Evolutionary conservation across 345 rosid species (phyloP).

Genomic region (Citrus australasica): DNA sequence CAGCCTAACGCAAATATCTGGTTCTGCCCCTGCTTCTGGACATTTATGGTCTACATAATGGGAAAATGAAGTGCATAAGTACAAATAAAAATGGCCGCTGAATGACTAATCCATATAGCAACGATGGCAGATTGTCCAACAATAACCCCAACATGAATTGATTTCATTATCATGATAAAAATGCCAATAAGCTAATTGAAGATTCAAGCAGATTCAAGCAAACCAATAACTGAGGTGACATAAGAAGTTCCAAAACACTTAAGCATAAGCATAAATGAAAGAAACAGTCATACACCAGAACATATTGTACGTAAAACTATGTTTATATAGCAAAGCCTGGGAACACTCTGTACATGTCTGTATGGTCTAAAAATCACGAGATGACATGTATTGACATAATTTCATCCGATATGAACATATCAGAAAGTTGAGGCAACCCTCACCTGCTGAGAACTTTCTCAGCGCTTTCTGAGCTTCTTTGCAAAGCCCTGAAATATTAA

Average conservation of each 20-base stretch:
- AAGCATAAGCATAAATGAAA: not conserved
- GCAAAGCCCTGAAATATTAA: conserved; percentile 64
- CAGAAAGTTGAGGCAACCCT: conserved; percentile 5
- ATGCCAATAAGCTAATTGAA: not conserved
- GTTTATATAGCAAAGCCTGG: not conserved
- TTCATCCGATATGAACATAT: not conserved
- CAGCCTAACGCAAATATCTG: not conserved
- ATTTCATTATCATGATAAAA: not conserved
- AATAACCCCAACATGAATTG: not conserved
- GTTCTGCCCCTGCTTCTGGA: not conserved
- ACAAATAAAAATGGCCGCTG: not conserved
- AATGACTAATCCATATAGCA: not conserved
- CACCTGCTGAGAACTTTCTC: conserved; percentile 77
- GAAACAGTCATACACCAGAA: not conserved
- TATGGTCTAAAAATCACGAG: not conserved
- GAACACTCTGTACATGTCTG: not conserved
- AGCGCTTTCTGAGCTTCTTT: conserved; percentile 81
- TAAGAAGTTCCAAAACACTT: not conserved
- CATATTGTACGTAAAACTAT: not conserved
- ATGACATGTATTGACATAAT: not conserved
- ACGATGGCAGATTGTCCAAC: not conserved
- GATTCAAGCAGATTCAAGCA: not conserved
- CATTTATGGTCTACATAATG: not conserved
- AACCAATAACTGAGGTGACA: not conserved
- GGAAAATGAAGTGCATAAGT: not conserved